Base-by-base conservation (phyloP, 345 rosid genomes). In the Rhodamnia argentea region DNA sequence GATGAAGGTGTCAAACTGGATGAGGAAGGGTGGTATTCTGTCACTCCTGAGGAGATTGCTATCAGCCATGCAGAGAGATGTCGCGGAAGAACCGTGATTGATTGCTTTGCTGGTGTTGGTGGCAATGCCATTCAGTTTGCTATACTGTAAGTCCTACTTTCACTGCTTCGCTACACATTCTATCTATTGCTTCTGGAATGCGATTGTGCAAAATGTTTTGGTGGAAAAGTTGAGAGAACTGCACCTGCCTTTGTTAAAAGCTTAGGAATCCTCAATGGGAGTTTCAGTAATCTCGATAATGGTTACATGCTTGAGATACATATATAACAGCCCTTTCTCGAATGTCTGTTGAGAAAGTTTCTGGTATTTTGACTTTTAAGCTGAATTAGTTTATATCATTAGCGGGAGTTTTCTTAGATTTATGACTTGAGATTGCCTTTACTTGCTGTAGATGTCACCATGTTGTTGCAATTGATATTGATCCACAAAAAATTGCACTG, bases 71-170 rank as follows among this genome's bases (percentile, higher is more conserved):
- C 92, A 4, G 86, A 89, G 84, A 90, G 85, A 86, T 92, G 92
- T 82, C 88, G 88, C 16, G 91, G 90, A 4, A 89, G 86, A 85
- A 40, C 87, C 3, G 90, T 92, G 3, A 90, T 92, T 60, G 94
- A 92, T 87, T 85, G 92, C 84, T 92, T 92, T 83, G 85, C 92
- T 2, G 92, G 92, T 6, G 92, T 92, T 84, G 92, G 94, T 52
- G 93, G 94, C 64, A 91, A 92, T 88, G 89, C 94, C 83, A 90
- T 91, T 85, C 94, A 92, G 82, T 91, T 92, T 42, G 93, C 92
- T 78, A 78, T 74, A 87, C 58, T 89, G 93, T 91, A 86, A n/a
- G 88, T 74, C 32, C 51, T 15, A 16, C 47, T 0, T n/a, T 12
- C 12, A 5, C 20, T 7, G n/a, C 52, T 23, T 11, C 1, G 82